Evolutionary conservation across 805 yeast genomes (phyloP).

Genomic region (Ogataea paradorogensis): DNA sequence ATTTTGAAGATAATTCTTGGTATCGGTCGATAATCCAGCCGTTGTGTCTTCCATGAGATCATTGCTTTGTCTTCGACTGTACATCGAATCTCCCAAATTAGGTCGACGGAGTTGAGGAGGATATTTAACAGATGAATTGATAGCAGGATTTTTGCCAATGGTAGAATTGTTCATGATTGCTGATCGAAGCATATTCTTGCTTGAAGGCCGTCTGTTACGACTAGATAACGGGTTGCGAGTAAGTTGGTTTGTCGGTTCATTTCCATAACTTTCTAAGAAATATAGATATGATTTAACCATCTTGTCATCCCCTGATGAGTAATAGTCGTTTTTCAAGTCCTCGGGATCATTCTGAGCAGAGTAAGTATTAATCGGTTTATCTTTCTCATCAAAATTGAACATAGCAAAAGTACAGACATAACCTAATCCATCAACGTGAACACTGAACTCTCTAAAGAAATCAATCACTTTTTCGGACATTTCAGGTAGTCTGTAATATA

Average conservation of each 20-base stretch:
- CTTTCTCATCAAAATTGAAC: constrained; percentile 72
- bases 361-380: constrained; percentile 18
- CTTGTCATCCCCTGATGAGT: constrained; percentile 66
- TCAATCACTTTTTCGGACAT: constrained; percentile 77
- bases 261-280: constrained; percentile 81
- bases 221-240: constrained; percentile 1
- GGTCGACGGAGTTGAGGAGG: constrained; percentile 21
- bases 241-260: constrained; percentile 32
- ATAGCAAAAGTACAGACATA: constrained; percentile 92
- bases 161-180: constrained; percentile 24
- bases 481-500: constrained; percentile 79
- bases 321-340: constrained; percentile 38
- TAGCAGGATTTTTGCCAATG: constrained; percentile 10
- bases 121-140: constrained; percentile 19
- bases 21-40: constrained; percentile 28
- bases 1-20: constrained; percentile 22
- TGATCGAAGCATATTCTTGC: constrained; percentile 21
- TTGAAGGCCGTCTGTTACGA: constrained; percentile 6
- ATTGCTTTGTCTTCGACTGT: constrained; percentile 10
- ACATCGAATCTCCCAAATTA: constrained; percentile 17
- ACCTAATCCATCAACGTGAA: constrained; percentile 92
- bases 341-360: constrained; percentile 19
- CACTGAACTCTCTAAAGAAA: constrained; percentile 84
- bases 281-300: constrained; percentile 90
- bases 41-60: constrained; percentile 29